Conservation (phyloP, 1,284 basidiomycete species). For the Trichosporon faecale region DNA sequence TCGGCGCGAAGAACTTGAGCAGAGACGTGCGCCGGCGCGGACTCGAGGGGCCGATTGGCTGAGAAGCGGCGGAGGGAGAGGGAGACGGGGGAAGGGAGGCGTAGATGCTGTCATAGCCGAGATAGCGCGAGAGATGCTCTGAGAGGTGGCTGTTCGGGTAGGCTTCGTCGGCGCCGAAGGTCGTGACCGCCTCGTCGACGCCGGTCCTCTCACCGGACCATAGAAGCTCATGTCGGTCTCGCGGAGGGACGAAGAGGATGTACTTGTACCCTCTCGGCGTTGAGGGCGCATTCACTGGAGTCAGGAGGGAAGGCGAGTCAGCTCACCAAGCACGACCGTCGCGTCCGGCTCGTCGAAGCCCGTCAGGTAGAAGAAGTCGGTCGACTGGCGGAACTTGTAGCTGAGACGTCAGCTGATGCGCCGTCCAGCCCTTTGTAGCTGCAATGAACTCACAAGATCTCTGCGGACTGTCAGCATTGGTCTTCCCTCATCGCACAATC, state of each 20-base stretch:
- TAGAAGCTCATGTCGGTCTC: slow-evolving; percentile 71
- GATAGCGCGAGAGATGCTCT: slow-evolving; percentile 37
- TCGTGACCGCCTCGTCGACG: slow-evolving; percentile 59
- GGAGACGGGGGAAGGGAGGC: slow-evolving; percentile 51
- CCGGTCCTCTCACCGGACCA: slow-evolving; percentile 87
- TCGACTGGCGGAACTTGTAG: slow-evolving; percentile 91
- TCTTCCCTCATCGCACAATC: background rate
- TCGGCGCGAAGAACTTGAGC: slow-evolving; percentile 44
- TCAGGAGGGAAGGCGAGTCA: background rate
- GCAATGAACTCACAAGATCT: slow-evolving; percentile 56
- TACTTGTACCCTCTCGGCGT: slow-evolving; percentile 75
- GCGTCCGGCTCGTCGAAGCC: slow-evolving; percentile 93
- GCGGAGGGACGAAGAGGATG: slow-evolving; percentile 80
- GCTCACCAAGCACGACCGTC: slow-evolving; percentile 71
- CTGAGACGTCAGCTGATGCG: slow-evolving; percentile 52
- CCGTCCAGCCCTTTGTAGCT: background rate
- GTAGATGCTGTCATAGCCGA: slow-evolving; percentile 45
- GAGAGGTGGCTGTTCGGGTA: slow-evolving; percentile 47
- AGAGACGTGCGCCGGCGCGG: slow-evolving; percentile 44
- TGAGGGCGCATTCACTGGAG: slow-evolving; percentile 53
- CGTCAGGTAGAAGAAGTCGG: slow-evolving; percentile 90
- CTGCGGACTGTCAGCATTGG: slow-evolving; percentile 35
- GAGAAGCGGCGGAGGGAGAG: slow-evolving; percentile 41
- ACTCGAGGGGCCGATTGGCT: slow-evolving; percentile 43
- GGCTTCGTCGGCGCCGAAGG: slow-evolving; percentile 72